Evolutionary conservation across 192 early-diverging fungal genomes (phyloP).

Genomic region (Entomortierella parvispora): DNA sequence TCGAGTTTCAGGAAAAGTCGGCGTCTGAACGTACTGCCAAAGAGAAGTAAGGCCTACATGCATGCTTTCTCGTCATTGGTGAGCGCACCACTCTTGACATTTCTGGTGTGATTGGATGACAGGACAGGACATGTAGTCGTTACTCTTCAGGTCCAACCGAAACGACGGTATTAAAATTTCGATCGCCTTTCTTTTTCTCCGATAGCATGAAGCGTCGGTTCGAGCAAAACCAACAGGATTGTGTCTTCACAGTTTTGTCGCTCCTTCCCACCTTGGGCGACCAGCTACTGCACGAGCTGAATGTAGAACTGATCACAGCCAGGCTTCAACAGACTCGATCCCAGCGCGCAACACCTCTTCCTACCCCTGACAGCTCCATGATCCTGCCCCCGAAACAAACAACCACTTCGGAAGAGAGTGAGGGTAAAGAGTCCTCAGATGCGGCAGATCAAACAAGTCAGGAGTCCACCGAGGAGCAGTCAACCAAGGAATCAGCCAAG

Average conservation of each 20-base stretch:
- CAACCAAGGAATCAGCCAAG: background rate
- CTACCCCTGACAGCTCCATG: slow-evolving; percentile 47
- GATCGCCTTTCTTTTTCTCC: slow-evolving; percentile 17
- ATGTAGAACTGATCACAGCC: slow-evolving; percentile 80
- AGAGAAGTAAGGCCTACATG: slow-evolving; percentile 71
- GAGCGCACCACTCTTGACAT: background rate
- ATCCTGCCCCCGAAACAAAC: slow-evolving; percentile 35
- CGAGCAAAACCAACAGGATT: slow-evolving; percentile 95
- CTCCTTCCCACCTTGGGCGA: slow-evolving; percentile 85
- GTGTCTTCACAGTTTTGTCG: slow-evolving; percentile 84
- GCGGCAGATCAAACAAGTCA: background rate
- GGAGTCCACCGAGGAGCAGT: background rate
- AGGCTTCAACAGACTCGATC: slow-evolving; percentile 68
- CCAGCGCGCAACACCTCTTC: slow-evolving; percentile 29
- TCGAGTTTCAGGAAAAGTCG: slow-evolving; percentile 75
- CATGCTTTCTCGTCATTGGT: too few species aligned
- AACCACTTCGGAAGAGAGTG: background rate
- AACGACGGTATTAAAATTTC: too few species aligned
- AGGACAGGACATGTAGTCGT: background rate
- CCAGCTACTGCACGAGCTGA: slow-evolving; percentile 77
- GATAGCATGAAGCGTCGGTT: slow-evolving; percentile 87
- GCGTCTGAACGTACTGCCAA: slow-evolving; percentile 74
- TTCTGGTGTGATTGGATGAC: background rate
- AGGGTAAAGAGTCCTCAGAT: background rate
- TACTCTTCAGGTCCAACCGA: too few species aligned